phyloP scores from a whole-genome alignment of 1,284 basidiomycete species.

The Cronartium ribicola region DNA sequence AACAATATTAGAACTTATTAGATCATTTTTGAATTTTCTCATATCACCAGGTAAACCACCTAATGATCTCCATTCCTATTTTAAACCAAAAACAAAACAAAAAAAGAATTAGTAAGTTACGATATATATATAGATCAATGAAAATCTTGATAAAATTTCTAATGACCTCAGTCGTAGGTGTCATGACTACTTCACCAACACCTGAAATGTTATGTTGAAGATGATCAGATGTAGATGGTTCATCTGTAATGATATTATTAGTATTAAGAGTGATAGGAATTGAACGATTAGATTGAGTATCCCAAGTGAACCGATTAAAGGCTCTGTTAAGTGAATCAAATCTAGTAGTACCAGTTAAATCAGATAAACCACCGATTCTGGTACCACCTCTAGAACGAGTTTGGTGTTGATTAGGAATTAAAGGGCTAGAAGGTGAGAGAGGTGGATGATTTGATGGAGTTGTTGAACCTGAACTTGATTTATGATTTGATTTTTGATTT shows the following conservation, averaged over 20 bases:
- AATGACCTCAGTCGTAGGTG: slow-evolving; percentile 36
- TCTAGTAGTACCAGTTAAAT: slow-evolving; percentile 23
- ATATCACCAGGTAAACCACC: slow-evolving; percentile 18
- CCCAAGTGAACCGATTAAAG: slow-evolving; percentile 14
- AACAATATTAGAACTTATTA: neutral
- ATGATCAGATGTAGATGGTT: neutral
- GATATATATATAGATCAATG: no score
- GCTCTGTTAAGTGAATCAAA: slow-evolving; percentile 13
- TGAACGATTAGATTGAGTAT: neutral
- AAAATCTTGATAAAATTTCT: neutral
- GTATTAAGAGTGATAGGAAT: neutral
- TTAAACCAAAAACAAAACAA: neutral
- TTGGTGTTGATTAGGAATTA: neutral
- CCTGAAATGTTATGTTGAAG: neutral
- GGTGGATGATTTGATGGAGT: neutral
- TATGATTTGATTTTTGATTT: neutral
- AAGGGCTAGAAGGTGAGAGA: neutral
- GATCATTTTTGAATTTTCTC: neutral
- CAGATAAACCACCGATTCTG: slow-evolving; percentile 3
- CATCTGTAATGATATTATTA: neutral
- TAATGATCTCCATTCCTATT: slow-evolving; percentile 35
- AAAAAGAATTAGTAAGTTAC: neutral
- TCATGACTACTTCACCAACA: slow-evolving; percentile 34
- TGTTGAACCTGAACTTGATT: slow-evolving; percentile 1
- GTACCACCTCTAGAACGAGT: slow-evolving; percentile 12